Evolutionary conservation across 768 basidiomycete genomes (phyloP).

Genomic region (Collybiopsis confluens): DNA sequence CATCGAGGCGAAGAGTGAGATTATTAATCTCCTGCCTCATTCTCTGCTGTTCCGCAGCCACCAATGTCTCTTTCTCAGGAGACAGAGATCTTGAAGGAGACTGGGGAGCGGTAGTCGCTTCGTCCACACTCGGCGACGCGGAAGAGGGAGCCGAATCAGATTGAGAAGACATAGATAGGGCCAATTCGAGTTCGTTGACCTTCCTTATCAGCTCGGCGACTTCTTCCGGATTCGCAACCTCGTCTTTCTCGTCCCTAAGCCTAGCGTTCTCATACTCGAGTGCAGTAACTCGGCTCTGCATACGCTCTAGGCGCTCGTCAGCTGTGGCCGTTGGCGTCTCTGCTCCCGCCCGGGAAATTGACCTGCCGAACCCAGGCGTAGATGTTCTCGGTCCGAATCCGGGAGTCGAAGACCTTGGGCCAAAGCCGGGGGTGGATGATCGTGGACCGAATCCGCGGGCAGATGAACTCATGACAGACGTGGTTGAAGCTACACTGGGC

Average conservation of each 20-base stretch:
- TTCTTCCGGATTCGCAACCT: constrained; percentile 4
- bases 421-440: constrained; percentile 1
- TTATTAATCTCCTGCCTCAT: not conserved
- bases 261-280: constrained; percentile 71
- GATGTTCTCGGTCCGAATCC: constrained; percentile 6
- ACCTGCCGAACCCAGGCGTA: constrained; percentile 1
- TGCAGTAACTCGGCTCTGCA: constrained; percentile 51
- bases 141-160: not conserved
- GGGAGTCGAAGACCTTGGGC: constrained; percentile 5
- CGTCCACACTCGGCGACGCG: not conserved
- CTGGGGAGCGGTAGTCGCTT: not conserved
- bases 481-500: constrained; percentile 7
- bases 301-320: constrained; percentile 25
- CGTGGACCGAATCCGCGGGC: not conserved
- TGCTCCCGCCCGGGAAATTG: not conserved
- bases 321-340: not conserved
- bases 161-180: not conserved
- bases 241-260: constrained; percentile 23
- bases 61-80: not conserved
- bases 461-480: not conserved
- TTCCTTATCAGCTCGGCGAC: constrained; percentile 9
- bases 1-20: constrained; percentile 2
- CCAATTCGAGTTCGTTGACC: not conserved
- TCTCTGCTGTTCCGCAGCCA: not conserved
- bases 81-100: not conserved